Base-by-base conservation (phyloP, 768 basidiomycete genomes). In the Arthromyces matolae region DNA sequence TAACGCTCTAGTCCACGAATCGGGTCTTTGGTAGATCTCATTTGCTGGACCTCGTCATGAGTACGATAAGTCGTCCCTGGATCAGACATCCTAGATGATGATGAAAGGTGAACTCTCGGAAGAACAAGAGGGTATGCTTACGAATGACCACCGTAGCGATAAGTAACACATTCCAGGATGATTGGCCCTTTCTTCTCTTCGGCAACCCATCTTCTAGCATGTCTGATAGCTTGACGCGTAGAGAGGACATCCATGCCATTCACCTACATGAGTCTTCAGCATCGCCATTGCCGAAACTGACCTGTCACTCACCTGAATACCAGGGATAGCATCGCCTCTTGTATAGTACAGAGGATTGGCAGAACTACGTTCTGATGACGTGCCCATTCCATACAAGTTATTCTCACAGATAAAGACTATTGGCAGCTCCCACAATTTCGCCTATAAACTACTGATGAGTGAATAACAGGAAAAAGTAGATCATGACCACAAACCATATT, bases 371-470 rank as follows among this genome's bases (percentile, higher is more conserved):
- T 92, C 90, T 12, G 94, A 92, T 2, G 94, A 89, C 3, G 95
- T 98, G 54, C 94, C 95, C 94, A 99, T 97, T 60, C 95, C 93
- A 66, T 97, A 97, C 71, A 94, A 89, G 84, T 98, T 97, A 77
- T 99, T 98, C 70, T 99, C 94, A 65, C 94, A 99, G 14, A 95
- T 84, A 65, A 98, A 99, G 48, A 97, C 79, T 57, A 83, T 83
- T 0, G 95, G 95, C n/a, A 96, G 81, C 68, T 94, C 79, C 94
- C 94, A 97, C 2, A 94, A 79, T 64, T 94, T 94, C 41, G 93
- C 92, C 90, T 92, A 34, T 8, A 35, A 35, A 20, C 40, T 27
- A 37, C 31, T 14, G n/a, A 23, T 1, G n/a, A 13, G 37, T 32
- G 28, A 35, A 22, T 10, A 2, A 18, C 6, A 4, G 5, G 24